Base-by-base conservation (phyloP, 345 rosid species). In the Brassica incana region DNA sequence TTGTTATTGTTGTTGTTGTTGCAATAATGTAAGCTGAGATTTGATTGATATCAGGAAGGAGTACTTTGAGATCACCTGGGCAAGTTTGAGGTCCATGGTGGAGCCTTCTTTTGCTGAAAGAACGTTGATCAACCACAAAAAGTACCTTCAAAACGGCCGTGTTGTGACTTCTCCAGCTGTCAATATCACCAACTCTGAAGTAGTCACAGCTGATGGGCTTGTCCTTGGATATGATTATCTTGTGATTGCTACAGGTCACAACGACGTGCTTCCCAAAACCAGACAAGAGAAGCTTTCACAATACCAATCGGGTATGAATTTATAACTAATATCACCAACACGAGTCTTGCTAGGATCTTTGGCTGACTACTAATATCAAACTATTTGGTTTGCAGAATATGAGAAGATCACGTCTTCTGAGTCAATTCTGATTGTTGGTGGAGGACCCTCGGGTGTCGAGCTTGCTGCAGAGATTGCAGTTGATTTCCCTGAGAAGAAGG, bases 371-470 rank as follows among this genome's bases (percentile, higher is more conserved):
- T 40, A 9, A 5, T 50, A 36, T 36, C 9, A 23, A n/a, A 38
- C 35, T 61, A 2, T 72, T 18, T 68, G 69, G 64, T 38, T 60
- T 80, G 72, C 88, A 95, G 97, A 91, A 48, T 80, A 83, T 80
- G 86, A 92, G 65, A 92, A 91, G 91, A 92, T 95, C 32, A 83
- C 80, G 81, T 84, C 97, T 9, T 89, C 94, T 50, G 78, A 69
- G 48, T 95, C 95, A 8, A 77, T 95, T 87, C 84, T 95, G 79
- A 89, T 92, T 14, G 86, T 95, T 66, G 99, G 99, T 81, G 99
- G 97, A 63, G 99, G 99, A 60, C 99, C 97, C 0, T 83, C 94
- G 8, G 99, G 97, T 56, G 97, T 95, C 5, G 97, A 95, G 83
- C 91, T 95, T 81, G 97, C 95, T 12, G 99, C 89, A 20, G 97